Evolutionary conservation across 495 filamentous ascomycete genomes (phyloP), one percentile per base, ranked within the genome.

Genomic region (Neurospora sp.): DNA sequence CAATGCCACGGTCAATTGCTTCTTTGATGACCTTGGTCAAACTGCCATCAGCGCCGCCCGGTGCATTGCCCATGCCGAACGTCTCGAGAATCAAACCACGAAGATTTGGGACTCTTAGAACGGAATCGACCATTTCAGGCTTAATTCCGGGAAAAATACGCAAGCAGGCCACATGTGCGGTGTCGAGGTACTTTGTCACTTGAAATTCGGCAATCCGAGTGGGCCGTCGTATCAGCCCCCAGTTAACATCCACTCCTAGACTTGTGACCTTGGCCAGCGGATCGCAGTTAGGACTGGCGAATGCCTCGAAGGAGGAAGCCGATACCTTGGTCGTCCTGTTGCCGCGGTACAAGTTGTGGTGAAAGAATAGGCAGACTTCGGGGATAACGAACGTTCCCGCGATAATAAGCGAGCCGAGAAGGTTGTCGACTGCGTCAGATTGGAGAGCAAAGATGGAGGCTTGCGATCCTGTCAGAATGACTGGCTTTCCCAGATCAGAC

Each of bases 341-440:
- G 16, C 94, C 96, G 16, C 96, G 90, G 80, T 92, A 97, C n/a
- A 99, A 87, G 69, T 87, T 92, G 82, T 96, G 91, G 80, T 96
- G 92, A 86, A 99, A 99, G 84, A 96, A 98, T 65, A 99, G 85
- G 79, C 93, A 95, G 40, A 99, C 94, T 79, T 99, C 96, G 0
- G 96, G 94, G 74, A 99, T 94, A 84, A 94, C 92, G 81, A 98
- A 99, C 71, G 96, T 96, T 68, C 94, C 95, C 8, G 96, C 96
- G 73, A 99, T 92, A 78, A 97, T 94, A 71, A 98, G 85, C 27
- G 93, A 94, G 38, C 93, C 92, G 12, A 99, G 90, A 16, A 99
- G 85, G 76, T 99, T 99, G 81, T 97, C 94, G n/a, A 93, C 93
- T 7, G 96, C 96, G 81, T 99, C 96, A 44, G 91, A 97, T 78